These are phyloP conservation scores for Enterocytospora artemiae DNA, from an alignment of 371 early-diverging fungal genomes.

Conservation along the genomic window DNA sequence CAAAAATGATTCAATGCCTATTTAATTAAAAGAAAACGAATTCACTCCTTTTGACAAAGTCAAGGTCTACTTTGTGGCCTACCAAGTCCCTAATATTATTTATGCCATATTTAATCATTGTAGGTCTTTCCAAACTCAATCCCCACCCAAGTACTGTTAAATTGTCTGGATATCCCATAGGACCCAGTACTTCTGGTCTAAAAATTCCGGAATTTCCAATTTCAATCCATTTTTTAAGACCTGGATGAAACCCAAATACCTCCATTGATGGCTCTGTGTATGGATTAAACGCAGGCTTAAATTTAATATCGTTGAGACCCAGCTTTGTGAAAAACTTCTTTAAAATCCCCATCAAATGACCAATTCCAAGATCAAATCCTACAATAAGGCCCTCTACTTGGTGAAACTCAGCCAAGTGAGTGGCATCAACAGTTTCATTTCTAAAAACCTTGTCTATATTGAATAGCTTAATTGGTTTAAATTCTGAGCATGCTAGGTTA, in stretches of 20 bases:
- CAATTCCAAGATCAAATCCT: conserved; percentile 80
- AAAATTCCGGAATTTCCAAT: conserved; percentile 99
- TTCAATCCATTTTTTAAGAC: conserved; percentile 89
- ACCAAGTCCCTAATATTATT: conserved; percentile 90
- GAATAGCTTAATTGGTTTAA: conserved; percentile 85
- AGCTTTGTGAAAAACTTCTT: conserved; percentile 90
- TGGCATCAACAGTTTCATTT: conserved; percentile 96
- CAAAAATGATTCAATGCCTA: background rate
- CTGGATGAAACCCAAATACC: conserved; percentile 92
- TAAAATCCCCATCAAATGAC: conserved; percentile 89
- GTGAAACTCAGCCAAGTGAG: conserved; percentile 98
- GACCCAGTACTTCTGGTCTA: conserved; percentile 94
- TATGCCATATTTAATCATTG: conserved; percentile 95
- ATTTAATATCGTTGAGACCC: conserved; percentile 82
- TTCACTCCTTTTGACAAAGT: conserved; percentile 80
- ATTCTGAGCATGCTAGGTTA: no score
- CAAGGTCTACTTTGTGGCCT: conserved; percentile 92
- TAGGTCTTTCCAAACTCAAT: conserved; percentile 90
- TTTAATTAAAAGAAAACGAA: conserved; percentile 51
- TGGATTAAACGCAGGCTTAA: conserved; percentile 99
- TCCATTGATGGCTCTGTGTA: conserved; percentile 99
- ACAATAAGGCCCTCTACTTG: conserved; percentile 98
- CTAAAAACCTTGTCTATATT: conserved; percentile 98
- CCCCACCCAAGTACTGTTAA: conserved; percentile 97
- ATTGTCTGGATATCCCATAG: conserved; percentile 86